These are phyloP conservation scores for Silene coronaria DNA, from an alignment of 179 eudicot species.

Conservation along the genomic window DNA sequence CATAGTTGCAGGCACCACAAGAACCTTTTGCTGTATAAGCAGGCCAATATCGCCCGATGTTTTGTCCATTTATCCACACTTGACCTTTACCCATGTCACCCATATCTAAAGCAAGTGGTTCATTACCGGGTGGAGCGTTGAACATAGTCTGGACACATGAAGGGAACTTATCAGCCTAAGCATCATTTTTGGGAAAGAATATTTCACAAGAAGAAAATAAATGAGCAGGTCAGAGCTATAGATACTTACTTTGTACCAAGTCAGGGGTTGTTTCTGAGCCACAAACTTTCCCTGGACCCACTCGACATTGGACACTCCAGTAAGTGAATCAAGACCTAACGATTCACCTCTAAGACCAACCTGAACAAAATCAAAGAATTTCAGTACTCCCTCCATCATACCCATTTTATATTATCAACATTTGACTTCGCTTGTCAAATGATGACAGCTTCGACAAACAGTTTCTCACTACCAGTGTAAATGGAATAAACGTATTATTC, in stretches of 20 bases:
- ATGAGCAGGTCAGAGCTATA: not conserved
- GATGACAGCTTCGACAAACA: too few relatives aligned
- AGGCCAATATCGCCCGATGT: slow-evolving; percentile 89
- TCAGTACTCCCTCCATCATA: not conserved
- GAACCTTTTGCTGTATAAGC: slow-evolving; percentile 70
- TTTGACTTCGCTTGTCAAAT: too few relatives aligned
- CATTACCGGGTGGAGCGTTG: slow-evolving; percentile 68
- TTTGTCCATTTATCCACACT: slow-evolving; percentile 87
- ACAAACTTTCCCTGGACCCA: slow-evolving; percentile 57
- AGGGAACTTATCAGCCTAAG: not conserved
- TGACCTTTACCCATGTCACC: slow-evolving; percentile 92
- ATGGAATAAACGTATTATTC: too few relatives aligned
- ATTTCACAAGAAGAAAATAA: not conserved
- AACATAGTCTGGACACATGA: slow-evolving; percentile 53
- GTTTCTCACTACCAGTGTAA: too few relatives aligned
- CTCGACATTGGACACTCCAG: slow-evolving; percentile 73
- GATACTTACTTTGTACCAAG: slow-evolving; percentile 80
- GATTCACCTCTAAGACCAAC: slow-evolving; percentile 86
- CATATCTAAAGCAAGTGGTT: slow-evolving; percentile 92
- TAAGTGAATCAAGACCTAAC: slow-evolving; percentile 65
- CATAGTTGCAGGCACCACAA: slow-evolving; percentile 66
- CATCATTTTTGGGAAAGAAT: not conserved
- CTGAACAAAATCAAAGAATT: slow-evolving; percentile 32
- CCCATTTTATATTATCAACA: too few relatives aligned
- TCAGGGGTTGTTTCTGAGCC: slow-evolving; percentile 61